A percentile compares a stretch with the other conserved stretches of the same genome.
phyloP scores from a whole-genome alignment of 495 filamentous ascomycete genomes.

The Neurospora sp. region DNA sequence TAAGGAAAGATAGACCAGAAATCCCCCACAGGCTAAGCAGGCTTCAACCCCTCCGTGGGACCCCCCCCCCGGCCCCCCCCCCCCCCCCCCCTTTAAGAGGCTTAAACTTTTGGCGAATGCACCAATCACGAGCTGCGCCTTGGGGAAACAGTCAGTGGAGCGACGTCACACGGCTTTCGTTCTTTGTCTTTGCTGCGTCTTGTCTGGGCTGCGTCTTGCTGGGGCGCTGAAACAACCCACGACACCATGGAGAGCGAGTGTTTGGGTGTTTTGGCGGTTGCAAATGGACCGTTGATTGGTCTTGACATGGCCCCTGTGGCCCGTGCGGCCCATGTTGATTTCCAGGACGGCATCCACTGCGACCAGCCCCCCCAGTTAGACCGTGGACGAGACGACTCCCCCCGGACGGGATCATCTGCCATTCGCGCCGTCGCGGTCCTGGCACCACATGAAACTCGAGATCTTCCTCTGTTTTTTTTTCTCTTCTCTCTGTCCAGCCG shows the following conservation, averaged over 20 bases:
- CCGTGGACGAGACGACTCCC: not conserved
- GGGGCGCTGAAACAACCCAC: not conserved
- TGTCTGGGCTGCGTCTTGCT: not conserved
- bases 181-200: too few relatives aligned
- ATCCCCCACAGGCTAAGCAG: slow-evolving; percentile 2
- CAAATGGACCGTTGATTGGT: not conserved
- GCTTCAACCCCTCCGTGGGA: slow-evolving; percentile 5
- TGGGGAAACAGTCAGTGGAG: not conserved
- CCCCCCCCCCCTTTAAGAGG: slow-evolving; percentile 1
- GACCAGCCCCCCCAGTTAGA: not conserved
- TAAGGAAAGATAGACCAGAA: not conserved
- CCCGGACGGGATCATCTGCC: not conserved
- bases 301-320: not conserved
- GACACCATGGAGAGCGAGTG: not conserved
- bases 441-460: not conserved
- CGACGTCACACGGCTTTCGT: slow-evolving; percentile 13
- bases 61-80: slow-evolving; percentile 7
- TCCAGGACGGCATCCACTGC: not conserved
- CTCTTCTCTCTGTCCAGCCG: not conserved
- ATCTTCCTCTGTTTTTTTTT: not conserved
- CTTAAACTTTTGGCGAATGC: slow-evolving; percentile 6
- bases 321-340: not conserved
- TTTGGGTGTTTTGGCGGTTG: not conserved
- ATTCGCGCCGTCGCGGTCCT: not conserved
- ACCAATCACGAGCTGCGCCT: slow-evolving; percentile 14